Conservation (phyloP, 2,329 filamentous ascomycete species). For the Aspergillus costaricaensis region DNA sequence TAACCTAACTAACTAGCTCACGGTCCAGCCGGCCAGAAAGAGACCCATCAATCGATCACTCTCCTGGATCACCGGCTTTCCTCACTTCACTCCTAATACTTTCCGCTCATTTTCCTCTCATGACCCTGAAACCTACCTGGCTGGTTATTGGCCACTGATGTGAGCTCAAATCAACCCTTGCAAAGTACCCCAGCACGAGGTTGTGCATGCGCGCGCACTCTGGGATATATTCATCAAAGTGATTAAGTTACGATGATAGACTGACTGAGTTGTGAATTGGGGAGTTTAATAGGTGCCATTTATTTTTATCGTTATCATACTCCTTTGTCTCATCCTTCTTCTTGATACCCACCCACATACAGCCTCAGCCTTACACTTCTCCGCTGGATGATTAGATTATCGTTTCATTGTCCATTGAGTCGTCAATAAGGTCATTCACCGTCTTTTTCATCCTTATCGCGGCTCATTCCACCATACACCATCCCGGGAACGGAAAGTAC, state of each 20-base stretch:
- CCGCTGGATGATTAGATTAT: neutral
- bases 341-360: too few species aligned
- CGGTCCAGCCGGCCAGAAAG: neutral
- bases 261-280: neutral
- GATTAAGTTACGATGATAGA: too few species aligned
- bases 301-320: neutral
- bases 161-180: neutral
- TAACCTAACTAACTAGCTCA: too few species aligned
- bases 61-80: too few species aligned
- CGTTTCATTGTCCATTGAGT: neutral
- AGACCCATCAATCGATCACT: neutral
- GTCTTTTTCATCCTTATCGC: neutral
- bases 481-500: neutral
- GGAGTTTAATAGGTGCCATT: neutral
- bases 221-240: neutral
- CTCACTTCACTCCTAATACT: too few species aligned
- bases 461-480: too few species aligned
- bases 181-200: neutral
- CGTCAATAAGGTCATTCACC: neutral
- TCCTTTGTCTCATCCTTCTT: too few species aligned
- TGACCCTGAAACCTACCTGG: neutral
- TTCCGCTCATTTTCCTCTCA: neutral
- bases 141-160: neutral
- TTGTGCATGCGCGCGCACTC: neutral
- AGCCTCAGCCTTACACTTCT: too few species aligned